These are phyloP conservation scores for Boletus calvinii DNA, from an alignment of 1,284 basidiomycete species.

Conservation along the genomic window DNA sequence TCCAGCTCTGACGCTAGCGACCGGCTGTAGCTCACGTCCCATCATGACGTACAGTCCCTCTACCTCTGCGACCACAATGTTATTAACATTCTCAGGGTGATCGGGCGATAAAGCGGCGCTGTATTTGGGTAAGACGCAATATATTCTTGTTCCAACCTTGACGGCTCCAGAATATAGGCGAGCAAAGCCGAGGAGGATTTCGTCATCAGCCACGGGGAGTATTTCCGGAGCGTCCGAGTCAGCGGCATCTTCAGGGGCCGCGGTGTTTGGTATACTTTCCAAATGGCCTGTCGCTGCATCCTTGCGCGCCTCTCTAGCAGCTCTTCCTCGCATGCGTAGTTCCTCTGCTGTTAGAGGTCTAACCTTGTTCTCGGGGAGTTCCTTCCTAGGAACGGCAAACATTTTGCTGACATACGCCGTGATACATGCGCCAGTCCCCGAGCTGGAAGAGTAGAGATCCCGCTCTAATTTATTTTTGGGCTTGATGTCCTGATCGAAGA, in stretches of 20 bases:
- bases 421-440: slow-evolving; percentile 59
- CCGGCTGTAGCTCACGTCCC: slow-evolving; percentile 89
- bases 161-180: slow-evolving; percentile 92
- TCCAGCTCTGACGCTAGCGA: slow-evolving; percentile 86
- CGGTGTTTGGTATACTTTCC: slow-evolving; percentile 21
- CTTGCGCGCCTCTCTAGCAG: slow-evolving; percentile 55
- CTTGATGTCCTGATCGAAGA: slow-evolving; percentile 51
- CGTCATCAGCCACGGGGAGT: slow-evolving; percentile 38
- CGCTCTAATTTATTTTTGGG: slow-evolving; percentile 81
- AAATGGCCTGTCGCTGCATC: slow-evolving; percentile 34
- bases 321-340: slow-evolving; percentile 71
- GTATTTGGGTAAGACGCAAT: slow-evolving; percentile 90
- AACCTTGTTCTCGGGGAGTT: slow-evolving; percentile 85
- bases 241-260: slow-evolving; percentile 20
- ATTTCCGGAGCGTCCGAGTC: slow-evolving; percentile 15
- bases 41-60: slow-evolving; percentile 95
- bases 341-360: slow-evolving; percentile 82
- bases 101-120: slow-evolving; percentile 61
- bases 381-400: slow-evolving; percentile 84
- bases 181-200: slow-evolving; percentile 88
- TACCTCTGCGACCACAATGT: slow-evolving; percentile 63
- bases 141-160: slow-evolving; percentile 61
- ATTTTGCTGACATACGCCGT: slow-evolving; percentile 96
- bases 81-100: slow-evolving; percentile 71
- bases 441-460: slow-evolving; percentile 77